Percentiles rank a stretch among this genome's conserved stretches.
Conservation (phyloP, 164 flowering plant genomes). For the Chimonanthus salicifolius region DNA sequence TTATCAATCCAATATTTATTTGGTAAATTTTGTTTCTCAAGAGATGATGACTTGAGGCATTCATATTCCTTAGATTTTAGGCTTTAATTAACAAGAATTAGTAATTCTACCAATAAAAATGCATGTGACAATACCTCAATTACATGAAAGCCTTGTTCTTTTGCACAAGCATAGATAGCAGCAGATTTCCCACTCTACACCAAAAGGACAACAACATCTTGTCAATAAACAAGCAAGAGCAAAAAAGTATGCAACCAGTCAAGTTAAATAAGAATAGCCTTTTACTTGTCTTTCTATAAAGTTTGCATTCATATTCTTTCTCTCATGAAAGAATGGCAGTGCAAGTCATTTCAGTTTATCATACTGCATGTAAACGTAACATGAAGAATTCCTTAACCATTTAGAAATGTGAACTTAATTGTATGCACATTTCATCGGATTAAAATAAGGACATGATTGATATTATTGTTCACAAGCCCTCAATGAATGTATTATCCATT, state of each 20-base stretch:
- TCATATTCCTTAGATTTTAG: no score
- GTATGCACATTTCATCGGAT: background rate
- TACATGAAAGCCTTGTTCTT: constrained; percentile 85
- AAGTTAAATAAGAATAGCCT: background rate
- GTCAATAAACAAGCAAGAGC: background rate
- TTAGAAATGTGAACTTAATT: background rate
- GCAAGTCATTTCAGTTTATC: background rate
- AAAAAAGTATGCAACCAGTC: background rate
- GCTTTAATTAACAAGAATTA: background rate
- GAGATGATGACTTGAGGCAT: no score
- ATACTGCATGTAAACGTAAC: background rate
- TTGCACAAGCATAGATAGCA: constrained; percentile 94
- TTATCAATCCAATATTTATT: background rate
- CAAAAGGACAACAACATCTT: background rate
- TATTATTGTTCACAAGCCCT: no score
- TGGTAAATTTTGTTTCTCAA: no score
- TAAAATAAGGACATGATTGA: background rate
- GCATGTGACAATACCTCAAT: constrained; percentile 58
- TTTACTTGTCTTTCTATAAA: no score
- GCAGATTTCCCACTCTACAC: constrained; percentile 98
- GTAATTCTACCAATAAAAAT: background rate
- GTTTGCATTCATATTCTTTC: background rate
- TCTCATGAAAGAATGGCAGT: background rate
- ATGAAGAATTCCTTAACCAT: background rate
- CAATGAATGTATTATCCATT: background rate